These are phyloP conservation scores for Hypoxylon subgilvum DNA, from an alignment of 495 filamentous ascomycete species.

Conservation along the genomic window DNA sequence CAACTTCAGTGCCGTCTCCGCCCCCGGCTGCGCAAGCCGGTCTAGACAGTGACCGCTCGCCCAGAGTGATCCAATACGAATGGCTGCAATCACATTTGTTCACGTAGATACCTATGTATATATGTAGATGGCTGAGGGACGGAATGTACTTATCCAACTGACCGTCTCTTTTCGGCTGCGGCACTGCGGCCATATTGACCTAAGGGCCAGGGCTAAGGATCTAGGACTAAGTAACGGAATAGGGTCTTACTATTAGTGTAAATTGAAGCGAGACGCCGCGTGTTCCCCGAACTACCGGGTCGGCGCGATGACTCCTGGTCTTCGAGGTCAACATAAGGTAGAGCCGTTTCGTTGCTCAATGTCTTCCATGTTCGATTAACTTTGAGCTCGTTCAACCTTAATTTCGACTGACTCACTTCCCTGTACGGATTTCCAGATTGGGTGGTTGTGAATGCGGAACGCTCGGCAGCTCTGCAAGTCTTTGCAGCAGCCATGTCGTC, in stretches of 20 bases:
- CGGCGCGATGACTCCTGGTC: background rate
- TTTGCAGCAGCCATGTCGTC: conserved; percentile 25
- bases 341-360: too few species aligned
- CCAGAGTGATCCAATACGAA: too few species aligned
- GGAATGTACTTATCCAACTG: background rate
- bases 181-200: background rate
- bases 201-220: background rate
- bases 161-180: conserved; percentile 5
- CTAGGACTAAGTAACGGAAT: too few species aligned
- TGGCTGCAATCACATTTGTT: too few species aligned
- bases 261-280: conserved; percentile 29
- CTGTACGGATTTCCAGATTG: conserved; percentile 12
- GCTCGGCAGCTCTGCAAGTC: conserved; percentile 13
- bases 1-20: too few species aligned
- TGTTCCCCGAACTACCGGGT: conserved; percentile 27
- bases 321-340: too few species aligned
- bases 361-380: too few species aligned
- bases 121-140: background rate
- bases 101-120: too few species aligned
- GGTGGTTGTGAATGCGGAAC: conserved; percentile 21
- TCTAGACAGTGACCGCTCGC: too few species aligned
- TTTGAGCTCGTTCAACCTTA: conserved; percentile 17
- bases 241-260: too few species aligned
- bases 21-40: too few species aligned
- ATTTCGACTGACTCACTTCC: conserved; percentile 16